Evolutionary conservation across 495 filamentous ascomycete genomes (phyloP).

Genomic region (Hypomontagnella submonticulosa): DNA sequence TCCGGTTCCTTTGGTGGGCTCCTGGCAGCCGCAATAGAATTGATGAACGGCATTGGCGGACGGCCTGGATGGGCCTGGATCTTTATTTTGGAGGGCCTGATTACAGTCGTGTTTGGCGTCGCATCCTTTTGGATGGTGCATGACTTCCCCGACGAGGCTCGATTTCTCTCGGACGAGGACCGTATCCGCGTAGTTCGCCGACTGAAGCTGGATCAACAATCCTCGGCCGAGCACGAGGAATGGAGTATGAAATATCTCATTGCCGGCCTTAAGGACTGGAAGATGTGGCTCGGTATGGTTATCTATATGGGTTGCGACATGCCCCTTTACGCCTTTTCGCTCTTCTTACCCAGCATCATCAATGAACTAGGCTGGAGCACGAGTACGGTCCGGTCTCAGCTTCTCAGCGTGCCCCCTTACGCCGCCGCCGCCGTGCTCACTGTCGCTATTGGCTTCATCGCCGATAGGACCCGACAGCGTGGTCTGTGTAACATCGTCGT

Average conservation of each 20-base stretch:
- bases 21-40: conserved; percentile 78
- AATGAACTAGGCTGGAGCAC: conserved; percentile 72
- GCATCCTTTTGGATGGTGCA: conserved; percentile 86
- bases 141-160: conserved; percentile 88
- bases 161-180: conserved; percentile 78
- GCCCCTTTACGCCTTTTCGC: conserved; percentile 88
- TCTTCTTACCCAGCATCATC: conserved; percentile 92
- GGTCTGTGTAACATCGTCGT: conserved; percentile 84
- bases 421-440: conserved; percentile 83
- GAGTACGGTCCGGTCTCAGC: conserved; percentile 71
- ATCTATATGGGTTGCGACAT: conserved; percentile 82
- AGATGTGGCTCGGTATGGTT: conserved; percentile 79
- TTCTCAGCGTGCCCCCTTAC: conserved; percentile 90
- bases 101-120: conserved; percentile 78
- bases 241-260: conserved; percentile 83
- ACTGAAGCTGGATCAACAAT: conserved; percentile 79
- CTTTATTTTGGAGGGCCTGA: conserved; percentile 80
- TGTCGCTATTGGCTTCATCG: conserved; percentile 77
- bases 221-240: conserved; percentile 79
- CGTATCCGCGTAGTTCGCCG: conserved; percentile 77
- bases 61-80: conserved; percentile 86
- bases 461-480: conserved; percentile 80
- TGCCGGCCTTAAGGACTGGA: conserved; percentile 83
- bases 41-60: conserved; percentile 76
- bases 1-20: conserved; percentile 89